Base-by-base conservation (phyloP, 805 yeast species). In the Yarrowia sp. region DNA sequence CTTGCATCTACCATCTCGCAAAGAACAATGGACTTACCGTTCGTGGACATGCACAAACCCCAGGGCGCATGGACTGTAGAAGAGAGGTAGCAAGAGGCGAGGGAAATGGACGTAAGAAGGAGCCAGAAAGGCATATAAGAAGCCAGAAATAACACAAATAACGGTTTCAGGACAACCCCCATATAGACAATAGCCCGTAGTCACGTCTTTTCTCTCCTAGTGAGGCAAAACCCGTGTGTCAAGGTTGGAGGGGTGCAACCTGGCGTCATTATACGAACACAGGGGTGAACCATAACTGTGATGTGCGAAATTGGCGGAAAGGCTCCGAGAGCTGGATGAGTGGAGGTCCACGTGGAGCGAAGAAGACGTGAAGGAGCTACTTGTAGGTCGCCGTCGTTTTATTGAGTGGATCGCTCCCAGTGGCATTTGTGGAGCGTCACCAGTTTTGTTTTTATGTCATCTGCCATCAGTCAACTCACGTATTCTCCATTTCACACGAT, bases 251-350 rank as follows among this genome's bases (percentile, higher is more conserved):
- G 40, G 58, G 58, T 52, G 61, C 36, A 55, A 55, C 44, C 46
- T 55, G 61, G 46, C 46, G 46, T 39, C 20, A 55, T 39, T 55
- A 55, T 55, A 55, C 61, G 61, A 55, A 58, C 40, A 58, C 64
- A 58, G 64, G 64, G 64, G 64, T 19, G 64, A 58, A 58, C 64
- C 33, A 43, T 58, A 58, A 58, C 24, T 39, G 61, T 42, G 38
- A 39, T 9, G 58, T 52, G 58, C 33, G 58, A 52, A 52, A 52
- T 52, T 52, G 58, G 43, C 40, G 6, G 30, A 50, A 17, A 38
- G 43, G 58, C 56, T 17, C 55, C 12, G 33, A 9, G 30, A 24
- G 30, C 55, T 14, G 53, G 53, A 12, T 20, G 49, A 14, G n/a
- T 44, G 24, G 17, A 17, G 30, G 42, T 39, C 42, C 42, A 39